Conservation (phyloP, 371 early-diverging fungal genomes). For the Chytridiales sp. region DNA sequence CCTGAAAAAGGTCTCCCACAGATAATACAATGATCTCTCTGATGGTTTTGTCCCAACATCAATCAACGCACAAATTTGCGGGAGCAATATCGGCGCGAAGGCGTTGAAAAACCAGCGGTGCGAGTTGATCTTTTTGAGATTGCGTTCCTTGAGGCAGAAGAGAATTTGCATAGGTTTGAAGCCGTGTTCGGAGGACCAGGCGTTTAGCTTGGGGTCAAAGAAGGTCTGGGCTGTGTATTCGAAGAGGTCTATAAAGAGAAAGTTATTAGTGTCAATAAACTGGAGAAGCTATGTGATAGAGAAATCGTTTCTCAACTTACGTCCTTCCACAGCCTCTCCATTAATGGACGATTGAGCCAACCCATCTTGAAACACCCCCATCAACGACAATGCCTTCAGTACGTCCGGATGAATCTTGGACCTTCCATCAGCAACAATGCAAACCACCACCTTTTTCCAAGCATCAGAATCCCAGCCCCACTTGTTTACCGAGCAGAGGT, state of each 20-base stretch:
- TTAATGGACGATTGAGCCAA: conserved; percentile 35
- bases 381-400: conserved; percentile 35
- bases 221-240: conserved; percentile 47
- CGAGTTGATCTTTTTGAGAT: conserved; percentile 75
- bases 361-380: conserved; percentile 44
- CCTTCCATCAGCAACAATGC: conserved; percentile 61
- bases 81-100: conserved; percentile 80
- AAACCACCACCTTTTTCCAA: conserved; percentile 83
- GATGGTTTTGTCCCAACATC: conserved; percentile 93
- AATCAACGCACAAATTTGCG: conserved; percentile 76
- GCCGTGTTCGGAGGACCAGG: conserved; percentile 5
- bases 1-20: conserved; percentile 64
- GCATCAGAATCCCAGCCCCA: conserved; percentile 46
- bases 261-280: background rate
- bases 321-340: conserved; percentile 24
- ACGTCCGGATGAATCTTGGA: conserved; percentile 35
- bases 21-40: conserved; percentile 75
- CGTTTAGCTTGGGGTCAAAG: conserved; percentile 51
- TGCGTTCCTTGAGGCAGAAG: conserved; percentile 79
- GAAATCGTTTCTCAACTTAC: conserved; percentile 48
- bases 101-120: conserved; percentile 97
- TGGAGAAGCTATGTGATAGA: background rate
- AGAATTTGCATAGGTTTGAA: conserved; percentile 84
- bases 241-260: conserved; percentile 31
- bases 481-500: conserved; percentile 20